Evolutionary conservation across 768 basidiomycete species (phyloP).

Genomic region (Suillus alpinus): DNA sequence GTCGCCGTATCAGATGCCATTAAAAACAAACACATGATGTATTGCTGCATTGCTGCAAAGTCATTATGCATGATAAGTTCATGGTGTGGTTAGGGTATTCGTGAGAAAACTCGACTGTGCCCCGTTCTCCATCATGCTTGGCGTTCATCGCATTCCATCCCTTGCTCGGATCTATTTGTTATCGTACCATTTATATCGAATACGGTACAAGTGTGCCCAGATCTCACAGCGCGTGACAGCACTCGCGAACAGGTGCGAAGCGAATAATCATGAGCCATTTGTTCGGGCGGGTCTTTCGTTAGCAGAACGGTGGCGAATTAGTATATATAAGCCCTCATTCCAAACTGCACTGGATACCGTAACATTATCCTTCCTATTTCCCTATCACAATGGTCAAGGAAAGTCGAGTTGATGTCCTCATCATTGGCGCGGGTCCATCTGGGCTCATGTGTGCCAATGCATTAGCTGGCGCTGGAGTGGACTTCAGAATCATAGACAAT

Average conservation of each 20-base stretch:
- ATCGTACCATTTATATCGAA: background rate
- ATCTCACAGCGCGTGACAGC: background rate
- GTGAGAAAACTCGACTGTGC: no score
- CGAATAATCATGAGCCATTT: background rate
- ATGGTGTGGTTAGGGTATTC: no score
- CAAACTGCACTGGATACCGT: background rate
- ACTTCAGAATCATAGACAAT: conserved; percentile 47
- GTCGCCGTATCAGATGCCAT: background rate
- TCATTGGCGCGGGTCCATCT: conserved; percentile 50
- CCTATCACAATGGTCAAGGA: conserved; percentile 19
- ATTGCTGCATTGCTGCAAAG: no score
- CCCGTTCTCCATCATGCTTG: no score
- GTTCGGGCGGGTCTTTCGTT: background rate
- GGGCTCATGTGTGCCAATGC: conserved; percentile 70
- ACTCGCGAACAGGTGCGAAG: background rate
- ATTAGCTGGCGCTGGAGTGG: conserved; percentile 41
- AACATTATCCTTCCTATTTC: background rate
- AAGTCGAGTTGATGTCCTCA: conserved; percentile 42
- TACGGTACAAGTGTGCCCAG: background rate
- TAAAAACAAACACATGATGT: no score
- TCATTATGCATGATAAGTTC: no score
- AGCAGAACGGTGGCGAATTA: background rate
- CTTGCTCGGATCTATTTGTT: background rate
- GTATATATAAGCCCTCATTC: background rate
- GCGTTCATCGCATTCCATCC: no score